Evolutionary conservation across 306 rosid genomes (phyloP).

Genomic region (Cicer cuneatum): DNA sequence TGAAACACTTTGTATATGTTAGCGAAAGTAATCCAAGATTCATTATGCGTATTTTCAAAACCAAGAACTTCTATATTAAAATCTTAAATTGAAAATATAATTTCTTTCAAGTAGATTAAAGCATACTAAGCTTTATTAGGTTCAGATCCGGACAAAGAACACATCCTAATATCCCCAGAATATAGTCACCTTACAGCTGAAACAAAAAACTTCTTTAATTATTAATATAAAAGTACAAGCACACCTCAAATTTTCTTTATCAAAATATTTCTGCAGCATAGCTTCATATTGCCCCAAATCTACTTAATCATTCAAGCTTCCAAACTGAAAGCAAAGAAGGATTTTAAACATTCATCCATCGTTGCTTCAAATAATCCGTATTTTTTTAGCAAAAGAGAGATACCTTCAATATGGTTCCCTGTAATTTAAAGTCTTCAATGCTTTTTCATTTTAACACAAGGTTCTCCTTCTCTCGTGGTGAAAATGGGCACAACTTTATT

Average conservation of each 20-base stretch:
- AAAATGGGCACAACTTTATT: neutral
- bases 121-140: neutral
- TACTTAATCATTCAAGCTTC: conserved; percentile 24
- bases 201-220: conserved; percentile 14
- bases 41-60: conserved; percentile 2
- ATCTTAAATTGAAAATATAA: neutral
- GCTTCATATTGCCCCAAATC: neutral
- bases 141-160: conserved; percentile 16
- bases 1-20: neutral
- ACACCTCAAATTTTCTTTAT: conserved; percentile 33
- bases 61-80: conserved; percentile 1
- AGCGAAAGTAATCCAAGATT: conserved; percentile 19
- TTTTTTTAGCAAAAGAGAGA: neutral
- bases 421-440: conserved; percentile 6
- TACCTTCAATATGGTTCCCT: neutral
- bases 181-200: neutral
- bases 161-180: neutral
- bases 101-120: conserved; percentile 9
- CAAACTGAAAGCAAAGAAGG: conserved; percentile 18
- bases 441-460: neutral
- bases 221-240: conserved; percentile 10
- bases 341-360: conserved; percentile 26
- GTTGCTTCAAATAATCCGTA: neutral
- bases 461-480: neutral
- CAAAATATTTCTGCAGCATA: conserved; percentile 7